A percentile compares a stretch with the other conserved stretches of the same genome.
Evolutionary conservation across 2,329 filamentous ascomycete species (phyloP).

Genomic region (Talaromyces funiculosus): DNA sequence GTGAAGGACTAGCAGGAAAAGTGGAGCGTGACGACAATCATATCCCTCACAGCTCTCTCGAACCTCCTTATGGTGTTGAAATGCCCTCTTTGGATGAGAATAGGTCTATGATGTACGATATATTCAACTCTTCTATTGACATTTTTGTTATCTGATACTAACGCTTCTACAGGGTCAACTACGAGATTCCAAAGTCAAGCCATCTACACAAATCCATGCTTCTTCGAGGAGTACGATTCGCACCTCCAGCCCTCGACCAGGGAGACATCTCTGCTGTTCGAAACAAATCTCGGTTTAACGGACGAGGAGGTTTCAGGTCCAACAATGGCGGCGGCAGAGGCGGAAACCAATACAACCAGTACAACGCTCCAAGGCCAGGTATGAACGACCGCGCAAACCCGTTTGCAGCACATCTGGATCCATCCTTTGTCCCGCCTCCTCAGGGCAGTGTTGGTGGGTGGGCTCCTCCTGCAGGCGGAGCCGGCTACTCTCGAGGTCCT

Average conservation of each 20-base stretch:
- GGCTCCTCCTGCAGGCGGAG: conserved; percentile 26
- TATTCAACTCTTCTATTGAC: background rate
- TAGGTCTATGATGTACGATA: conserved; percentile 70
- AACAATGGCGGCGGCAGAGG: conserved; percentile 38
- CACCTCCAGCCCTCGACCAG: conserved; percentile 64
- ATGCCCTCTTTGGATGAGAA: conserved; percentile 80
- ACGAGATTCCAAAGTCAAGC: conserved; percentile 68
- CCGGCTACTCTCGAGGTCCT: conserved; percentile 31
- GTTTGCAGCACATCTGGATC: conserved; percentile 44
- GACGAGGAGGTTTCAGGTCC: conserved; percentile 39
- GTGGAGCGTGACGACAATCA: conserved; percentile 79
- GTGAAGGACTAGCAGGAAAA: conserved; percentile 71
- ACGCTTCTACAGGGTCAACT: conserved; percentile 61
- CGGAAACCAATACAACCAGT: conserved; percentile 51
- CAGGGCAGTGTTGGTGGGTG: conserved; percentile 29
- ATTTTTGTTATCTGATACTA: background rate
- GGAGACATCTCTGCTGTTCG: conserved; percentile 70
- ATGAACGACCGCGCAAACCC: conserved; percentile 38
- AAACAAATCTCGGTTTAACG: conserved; percentile 55
- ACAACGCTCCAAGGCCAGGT: background rate
- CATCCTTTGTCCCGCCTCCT: conserved; percentile 34
- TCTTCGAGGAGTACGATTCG: conserved; percentile 72
- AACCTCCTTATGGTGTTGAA: conserved; percentile 67
- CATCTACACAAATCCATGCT: conserved; percentile 91
- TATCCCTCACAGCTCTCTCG: conserved; percentile 74